Evolutionary conservation across 129 eudicot species (phyloP).

Genomic region (Chrysanthemum seticuspe): DNA sequence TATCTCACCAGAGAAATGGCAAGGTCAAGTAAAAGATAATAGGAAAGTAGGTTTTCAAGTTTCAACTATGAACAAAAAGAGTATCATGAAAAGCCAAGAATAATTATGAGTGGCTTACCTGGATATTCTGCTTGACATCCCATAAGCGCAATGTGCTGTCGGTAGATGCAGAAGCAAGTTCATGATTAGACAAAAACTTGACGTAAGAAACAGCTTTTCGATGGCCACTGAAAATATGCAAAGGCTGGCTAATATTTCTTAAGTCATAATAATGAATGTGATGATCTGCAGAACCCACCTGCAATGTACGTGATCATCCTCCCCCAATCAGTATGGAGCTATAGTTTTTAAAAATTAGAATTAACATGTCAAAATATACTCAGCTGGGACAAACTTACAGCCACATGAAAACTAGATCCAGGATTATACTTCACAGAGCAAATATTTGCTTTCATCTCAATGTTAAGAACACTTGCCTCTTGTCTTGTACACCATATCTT

Average conservation of each 20-base stretch:
- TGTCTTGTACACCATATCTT: conserved; percentile 95
- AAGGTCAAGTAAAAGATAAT: background rate
- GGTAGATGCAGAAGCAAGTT: conserved; percentile 98
- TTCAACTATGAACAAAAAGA: background rate
- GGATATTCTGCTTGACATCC: conserved; percentile 82
- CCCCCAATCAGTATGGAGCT: conserved; percentile 1
- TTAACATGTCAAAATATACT: too few species aligned
- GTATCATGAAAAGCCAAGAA: background rate
- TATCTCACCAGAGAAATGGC: background rate
- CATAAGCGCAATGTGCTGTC: conserved; percentile 92
- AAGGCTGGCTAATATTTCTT: conserved; percentile 78
- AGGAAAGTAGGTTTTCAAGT: too few species aligned
- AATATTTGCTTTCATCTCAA: conserved; percentile 96
- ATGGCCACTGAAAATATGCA: conserved; percentile 76
- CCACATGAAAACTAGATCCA: conserved; percentile 83
- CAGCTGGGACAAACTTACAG: conserved; percentile 44
- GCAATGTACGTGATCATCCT: conserved; percentile 26
- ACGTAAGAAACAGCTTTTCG: conserved; percentile 93
- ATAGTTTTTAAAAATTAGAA: background rate
- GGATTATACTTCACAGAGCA: conserved; percentile 97
- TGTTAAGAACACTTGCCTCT: conserved; percentile 88
- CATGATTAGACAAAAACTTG: conserved; percentile 74
- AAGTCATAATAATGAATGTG: conserved; percentile 88
- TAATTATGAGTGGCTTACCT: conserved; percentile 45
- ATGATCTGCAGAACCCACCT: conserved; percentile 99